These are phyloP conservation scores for Phyllosticta paracitricarpa DNA, from an alignment of 2,329 filamentous ascomycete species.

Conservation along the genomic window DNA sequence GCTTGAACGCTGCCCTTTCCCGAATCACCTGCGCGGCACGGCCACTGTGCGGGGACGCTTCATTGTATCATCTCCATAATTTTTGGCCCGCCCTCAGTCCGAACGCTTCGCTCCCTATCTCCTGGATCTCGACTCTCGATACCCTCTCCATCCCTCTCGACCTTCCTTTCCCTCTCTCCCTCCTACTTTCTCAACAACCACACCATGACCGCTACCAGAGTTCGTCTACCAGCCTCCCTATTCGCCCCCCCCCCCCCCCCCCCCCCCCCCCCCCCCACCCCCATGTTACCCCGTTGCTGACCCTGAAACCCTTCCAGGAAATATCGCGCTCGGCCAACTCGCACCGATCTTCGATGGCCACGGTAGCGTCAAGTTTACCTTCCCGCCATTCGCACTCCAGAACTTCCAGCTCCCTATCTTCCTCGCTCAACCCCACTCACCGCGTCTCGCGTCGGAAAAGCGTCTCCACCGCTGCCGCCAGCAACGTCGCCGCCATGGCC, in stretches of 20 bases:
- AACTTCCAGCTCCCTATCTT: conserved; percentile 64
- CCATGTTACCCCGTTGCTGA: conserved; percentile 19
- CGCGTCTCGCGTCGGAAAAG: conserved; percentile 90
- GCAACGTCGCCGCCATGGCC: conserved; percentile 66
- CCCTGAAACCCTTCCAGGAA: conserved; percentile 21
- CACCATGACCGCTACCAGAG: conserved; percentile 31
- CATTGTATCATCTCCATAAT: conserved; percentile 12
- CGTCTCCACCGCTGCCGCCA: conserved; percentile 63
- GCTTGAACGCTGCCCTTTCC: not conserved
- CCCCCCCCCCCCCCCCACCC: conserved; percentile 5
- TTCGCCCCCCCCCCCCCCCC: conserved; percentile 3
- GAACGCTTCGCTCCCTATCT: conserved; percentile 7
- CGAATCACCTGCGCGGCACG: not conserved
- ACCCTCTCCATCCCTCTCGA: not conserved
- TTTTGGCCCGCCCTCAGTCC: conserved; percentile 9
- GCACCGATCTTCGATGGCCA: conserved; percentile 39
- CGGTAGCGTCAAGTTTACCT: conserved; percentile 50
- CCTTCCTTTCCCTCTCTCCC: not conserved
- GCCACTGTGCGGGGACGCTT: conserved; percentile 11
- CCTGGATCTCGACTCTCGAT: not conserved
- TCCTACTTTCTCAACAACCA: not conserved
- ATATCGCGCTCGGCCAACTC: conserved; percentile 34
- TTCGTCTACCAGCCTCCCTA: conserved; percentile 7
- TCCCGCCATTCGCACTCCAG: conserved; percentile 32
- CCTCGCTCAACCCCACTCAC: conserved; percentile 68